These are phyloP conservation scores for Drosera capensis DNA, from an alignment of 148 eudicot genomes.

Conservation along the genomic window DNA sequence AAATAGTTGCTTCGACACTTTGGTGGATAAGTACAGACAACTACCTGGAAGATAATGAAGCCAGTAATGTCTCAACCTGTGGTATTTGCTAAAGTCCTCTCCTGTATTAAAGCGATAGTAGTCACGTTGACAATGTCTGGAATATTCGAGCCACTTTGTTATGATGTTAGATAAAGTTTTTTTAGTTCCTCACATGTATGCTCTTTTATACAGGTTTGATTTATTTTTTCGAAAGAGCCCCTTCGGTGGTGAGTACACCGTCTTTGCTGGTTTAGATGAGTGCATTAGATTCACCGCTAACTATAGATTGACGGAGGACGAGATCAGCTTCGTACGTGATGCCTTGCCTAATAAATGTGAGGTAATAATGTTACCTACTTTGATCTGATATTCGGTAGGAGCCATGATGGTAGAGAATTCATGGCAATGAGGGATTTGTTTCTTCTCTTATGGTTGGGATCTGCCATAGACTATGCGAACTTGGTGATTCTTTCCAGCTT, in stretches of 20 bases:
- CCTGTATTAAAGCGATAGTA: too few species aligned
- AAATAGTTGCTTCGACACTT: too few species aligned
- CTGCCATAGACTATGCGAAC: too few species aligned
- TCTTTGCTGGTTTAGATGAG: slow-evolving; percentile 96
- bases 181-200: not conserved
- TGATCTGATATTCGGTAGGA: not conserved
- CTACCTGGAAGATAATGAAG: too few species aligned
- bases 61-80: too few species aligned
- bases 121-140: not conserved
- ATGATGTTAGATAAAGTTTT: not conserved
- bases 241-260: slow-evolving; percentile 86
- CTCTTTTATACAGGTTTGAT: slow-evolving; percentile 58
- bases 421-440: too few species aligned
- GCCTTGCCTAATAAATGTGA: slow-evolving; percentile 69
- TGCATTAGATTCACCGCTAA: slow-evolving; percentile 84
- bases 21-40: too few species aligned
- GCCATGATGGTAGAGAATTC: not conserved
- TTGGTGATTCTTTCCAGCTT: too few species aligned
- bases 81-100: too few species aligned
- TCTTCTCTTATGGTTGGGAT: too few species aligned
- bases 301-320: slow-evolving; percentile 62
- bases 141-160: not conserved
- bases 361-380: slow-evolving; percentile 22
- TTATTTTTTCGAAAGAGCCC: slow-evolving; percentile 83
- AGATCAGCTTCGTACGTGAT: slow-evolving; percentile 39